Base-by-base conservation (phyloP, 768 basidiomycete species). In the Termitomyces sp. region DNA sequence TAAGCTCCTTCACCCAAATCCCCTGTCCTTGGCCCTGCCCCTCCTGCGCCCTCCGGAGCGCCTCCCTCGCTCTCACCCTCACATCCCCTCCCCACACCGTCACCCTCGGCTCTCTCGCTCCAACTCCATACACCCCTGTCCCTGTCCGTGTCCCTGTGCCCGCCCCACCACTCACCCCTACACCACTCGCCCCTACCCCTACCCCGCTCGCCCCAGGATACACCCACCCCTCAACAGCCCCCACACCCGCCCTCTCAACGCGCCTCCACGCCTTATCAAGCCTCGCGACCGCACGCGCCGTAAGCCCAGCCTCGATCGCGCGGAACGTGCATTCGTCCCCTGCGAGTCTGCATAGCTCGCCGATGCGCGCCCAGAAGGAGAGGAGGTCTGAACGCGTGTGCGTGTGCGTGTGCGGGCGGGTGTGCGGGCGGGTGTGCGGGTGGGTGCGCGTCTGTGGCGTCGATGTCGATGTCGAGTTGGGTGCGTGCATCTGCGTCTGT, bases 311-410 rank as follows among this genome's bases (percentile, higher is more conserved):
- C n/a, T 72, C 73, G 55, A 94, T 88, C 2, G 91, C 91, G 45
- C 77, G 81, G 90, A 89, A 94, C 15, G 90, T 85, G 61, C 87
- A 89, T 68, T 90, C 89, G 65, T 94, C 92, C 0, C 92, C 92
- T 2, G 78, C 77, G n/a, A 76, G 68, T 9, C 92, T 80, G 62
- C 89, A 89, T 32, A 88, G 71, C 67, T 94, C 92, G 1, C 86
- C 92, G 1, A 93, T 78, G 45, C 81, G 79, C 11, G 83, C 82
- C 92, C 92, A 94, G 0, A 83, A 79, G 0, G 84, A 81, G 46
- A 94, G 85, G 9, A 90, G 80, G 61, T 89, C 89, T 4, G 88
- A 88, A 28, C 92, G 81, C 5, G 87, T 69, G 28, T 91, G 89
- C 3, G 88, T 88, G 16, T 84, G 84, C 18, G 86, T 48, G 15